Base-by-base conservation (phyloP, 108 stramenopile genomes). In the Tribonema minus region DNA sequence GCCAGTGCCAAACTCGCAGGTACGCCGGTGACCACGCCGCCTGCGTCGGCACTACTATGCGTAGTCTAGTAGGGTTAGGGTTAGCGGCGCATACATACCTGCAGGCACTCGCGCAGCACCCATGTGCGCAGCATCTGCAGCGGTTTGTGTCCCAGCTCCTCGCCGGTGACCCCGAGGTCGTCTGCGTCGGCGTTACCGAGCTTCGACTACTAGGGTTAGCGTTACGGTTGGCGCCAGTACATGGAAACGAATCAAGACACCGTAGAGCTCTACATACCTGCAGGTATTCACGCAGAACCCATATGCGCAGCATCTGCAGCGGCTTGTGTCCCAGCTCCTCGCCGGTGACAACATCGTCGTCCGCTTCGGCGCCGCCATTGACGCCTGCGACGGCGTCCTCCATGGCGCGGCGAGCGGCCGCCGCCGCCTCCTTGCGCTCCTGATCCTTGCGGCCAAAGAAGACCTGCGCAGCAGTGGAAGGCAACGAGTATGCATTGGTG, bases 251-350 rank as follows among this genome's bases (percentile, higher is more conserved):
- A 54, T 20, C 9, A 54, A 54, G 46, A 54, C 20, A 20, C 20
- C 15, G 9, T 54, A 54, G 46, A 9, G 46, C 46, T n/a, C n/a
- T n/a, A n/a, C n/a, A n/a, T n/a, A 54, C 46, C 46, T 88, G 86
- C 40, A 97, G 80, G 85, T 99, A 99, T 75, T 97, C 96, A 28
- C 98, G 87, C 37, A 99, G 88, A n/a, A 94, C 88, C 27, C 91
- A 89, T 40, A 98, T 60, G 89, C 93, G 37, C 86, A 95, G 28
- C 66, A 80, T 76, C 67, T 86, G 84, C 4, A 85, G 64, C 26
- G 85, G 82, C 70, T 85, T 85, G 39, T 63, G 25, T 32, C 33
- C 28, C 27, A 41, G 33, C 27, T 60, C 59, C 32, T 77, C 82
- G 27, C 82, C 60, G 35, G 59, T 59, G 4, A 7, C 37, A 7